phyloP scores from a whole-genome alignment of 257 asterid genomes.

The Rubia yunnanensis region DNA sequence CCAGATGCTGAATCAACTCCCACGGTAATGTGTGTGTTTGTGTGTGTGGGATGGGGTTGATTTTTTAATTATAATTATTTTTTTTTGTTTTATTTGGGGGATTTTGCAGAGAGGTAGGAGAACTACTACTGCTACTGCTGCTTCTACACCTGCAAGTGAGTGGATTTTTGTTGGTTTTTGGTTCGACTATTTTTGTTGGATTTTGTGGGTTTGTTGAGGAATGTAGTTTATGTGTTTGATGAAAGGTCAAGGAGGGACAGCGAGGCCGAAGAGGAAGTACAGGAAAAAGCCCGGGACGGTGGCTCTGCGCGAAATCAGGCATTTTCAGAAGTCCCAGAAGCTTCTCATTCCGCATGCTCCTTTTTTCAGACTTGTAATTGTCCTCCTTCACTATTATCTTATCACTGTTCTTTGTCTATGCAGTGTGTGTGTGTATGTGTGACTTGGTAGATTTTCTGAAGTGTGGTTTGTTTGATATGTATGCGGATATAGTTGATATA shows the following conservation, averaged over 20 bases:
- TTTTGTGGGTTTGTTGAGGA: constrained; percentile 1
- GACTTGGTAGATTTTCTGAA: neutral
- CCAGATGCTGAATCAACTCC: constrained; percentile 36
- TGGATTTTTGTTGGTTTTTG: neutral
- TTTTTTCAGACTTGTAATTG: constrained; percentile 56
- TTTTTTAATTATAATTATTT: neutral
- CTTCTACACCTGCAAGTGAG: neutral
- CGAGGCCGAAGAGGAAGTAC: constrained; percentile 21
- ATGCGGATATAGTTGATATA: neutral
- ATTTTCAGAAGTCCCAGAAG: constrained; percentile 47
- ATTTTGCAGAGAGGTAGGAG: neutral
- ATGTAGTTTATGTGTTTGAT: constrained; percentile 8
- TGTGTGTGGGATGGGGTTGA: neutral
- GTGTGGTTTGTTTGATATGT: neutral
- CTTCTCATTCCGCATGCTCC: constrained; percentile 90
- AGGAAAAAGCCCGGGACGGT: constrained; percentile 62
- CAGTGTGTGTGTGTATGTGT: neutral
- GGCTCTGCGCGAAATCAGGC: constrained; percentile 82
- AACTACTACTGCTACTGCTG: too few relatives aligned
- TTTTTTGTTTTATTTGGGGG: neutral
- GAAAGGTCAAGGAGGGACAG: constrained; percentile 13
- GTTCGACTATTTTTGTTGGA: constrained; percentile 5
- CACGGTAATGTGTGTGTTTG: neutral
- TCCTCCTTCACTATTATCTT: neutral
- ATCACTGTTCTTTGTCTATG: too few relatives aligned